phyloP scores from a whole-genome alignment of 2,329 filamentous ascomycete genomes.

The Clarireedia monteithiana region DNA sequence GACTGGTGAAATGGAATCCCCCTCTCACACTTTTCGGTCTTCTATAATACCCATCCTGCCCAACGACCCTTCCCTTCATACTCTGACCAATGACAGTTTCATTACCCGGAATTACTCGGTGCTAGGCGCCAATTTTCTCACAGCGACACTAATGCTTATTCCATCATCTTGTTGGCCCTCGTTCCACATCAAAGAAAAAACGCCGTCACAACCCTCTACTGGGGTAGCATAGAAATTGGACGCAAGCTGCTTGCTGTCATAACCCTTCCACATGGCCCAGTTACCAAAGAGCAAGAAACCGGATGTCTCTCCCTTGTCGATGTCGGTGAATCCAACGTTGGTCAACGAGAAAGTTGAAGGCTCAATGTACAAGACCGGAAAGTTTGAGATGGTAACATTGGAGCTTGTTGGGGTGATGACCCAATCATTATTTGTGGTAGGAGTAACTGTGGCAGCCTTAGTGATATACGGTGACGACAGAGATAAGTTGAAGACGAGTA shows the following conservation, averaged over 20 bases:
- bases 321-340: not conserved
- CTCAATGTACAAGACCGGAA: not conserved
- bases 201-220: not conserved
- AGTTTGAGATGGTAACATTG: not conserved
- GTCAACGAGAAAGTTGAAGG: not conserved
- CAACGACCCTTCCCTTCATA: not conserved
- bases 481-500: not conserved
- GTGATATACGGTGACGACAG: not conserved
- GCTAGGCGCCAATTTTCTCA: not conserved
- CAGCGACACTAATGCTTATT: not conserved
- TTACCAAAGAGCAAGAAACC: not conserved
- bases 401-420: not conserved
- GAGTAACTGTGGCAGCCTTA: not conserved
- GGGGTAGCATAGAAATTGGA: conserved; percentile 3
- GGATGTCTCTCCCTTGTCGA: not conserved
- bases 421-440: not conserved
- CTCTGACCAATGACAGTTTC: not conserved
- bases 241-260: not conserved
- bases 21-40: too few species aligned
- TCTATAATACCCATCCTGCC: not conserved
- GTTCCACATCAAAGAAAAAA: conserved; percentile 4
- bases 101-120: not conserved
- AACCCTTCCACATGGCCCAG: conserved; percentile 1
- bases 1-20: too few species aligned
- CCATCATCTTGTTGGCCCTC: conserved; percentile 1